phyloP scores from a whole-genome alignment of 805 yeast genomes.

The Ogataea parapolymorpha region DNA sequence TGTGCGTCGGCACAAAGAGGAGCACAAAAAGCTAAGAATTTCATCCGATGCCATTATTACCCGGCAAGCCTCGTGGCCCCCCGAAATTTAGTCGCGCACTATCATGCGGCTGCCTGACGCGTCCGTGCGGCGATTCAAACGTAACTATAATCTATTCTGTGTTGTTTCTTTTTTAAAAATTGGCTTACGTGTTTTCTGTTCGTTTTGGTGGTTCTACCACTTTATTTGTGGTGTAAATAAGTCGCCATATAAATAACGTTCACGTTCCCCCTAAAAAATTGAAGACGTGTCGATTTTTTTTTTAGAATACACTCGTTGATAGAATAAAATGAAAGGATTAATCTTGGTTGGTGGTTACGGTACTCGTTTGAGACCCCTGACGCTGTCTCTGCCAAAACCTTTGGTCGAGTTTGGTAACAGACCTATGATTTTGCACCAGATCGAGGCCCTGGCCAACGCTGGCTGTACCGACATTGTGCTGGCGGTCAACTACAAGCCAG shows the following conservation, averaged over 20 bases:
- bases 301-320: conserved; percentile 12
- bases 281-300: conserved; percentile 11
- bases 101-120: conserved; percentile 6
- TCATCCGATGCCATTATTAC: neutral
- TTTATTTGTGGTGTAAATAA: conserved; percentile 1
- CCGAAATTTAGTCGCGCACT: conserved; percentile 1
- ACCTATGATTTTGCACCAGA: conserved; percentile 98
- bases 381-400: conserved; percentile 93
- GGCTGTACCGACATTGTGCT: conserved; percentile 98
- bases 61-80: conserved; percentile 1
- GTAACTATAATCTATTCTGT: conserved; percentile 4
- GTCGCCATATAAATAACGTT: conserved; percentile 8
- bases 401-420: conserved; percentile 97
- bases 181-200: conserved; percentile 15
- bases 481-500: conserved; percentile 99
- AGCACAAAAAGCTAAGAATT: neutral
- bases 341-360: conserved; percentile 99
- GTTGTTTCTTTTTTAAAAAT: conserved; percentile 6
- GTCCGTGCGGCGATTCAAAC: neutral
- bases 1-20: neutral
- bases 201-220: conserved; percentile 1
- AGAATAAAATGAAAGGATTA: conserved; percentile 76
- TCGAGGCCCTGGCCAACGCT: conserved; percentile 95
- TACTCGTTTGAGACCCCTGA: conserved; percentile 98
- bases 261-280: neutral